These are phyloP conservation scores for Selaginella moellendorffii DNA, from an alignment of 75 land plant genomes.

Conservation along the genomic window DNA sequence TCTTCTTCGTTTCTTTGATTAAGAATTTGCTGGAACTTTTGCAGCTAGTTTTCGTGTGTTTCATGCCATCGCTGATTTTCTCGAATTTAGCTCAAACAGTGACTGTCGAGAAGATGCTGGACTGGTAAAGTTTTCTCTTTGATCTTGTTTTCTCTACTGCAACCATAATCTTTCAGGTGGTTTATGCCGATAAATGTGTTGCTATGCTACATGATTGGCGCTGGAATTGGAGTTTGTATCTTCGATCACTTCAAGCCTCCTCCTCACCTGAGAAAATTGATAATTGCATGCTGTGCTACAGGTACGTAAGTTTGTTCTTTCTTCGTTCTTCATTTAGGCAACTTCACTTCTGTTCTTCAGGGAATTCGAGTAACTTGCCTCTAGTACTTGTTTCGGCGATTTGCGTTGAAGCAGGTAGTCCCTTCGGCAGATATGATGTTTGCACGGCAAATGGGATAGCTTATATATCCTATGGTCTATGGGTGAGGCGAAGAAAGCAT, in stretches of 20 bases:
- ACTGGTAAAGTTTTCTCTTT: slow-evolving; percentile 32
- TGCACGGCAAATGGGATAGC: slow-evolving; percentile 43
- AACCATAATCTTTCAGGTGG: slow-evolving; percentile 37
- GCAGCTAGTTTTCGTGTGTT: slow-evolving; percentile 51
- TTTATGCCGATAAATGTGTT: slow-evolving; percentile 66
- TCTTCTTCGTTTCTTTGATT: too few relatives aligned
- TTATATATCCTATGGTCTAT: slow-evolving; percentile 75
- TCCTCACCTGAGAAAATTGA: slow-evolving; percentile 34
- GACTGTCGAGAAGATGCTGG: slow-evolving; percentile 47
- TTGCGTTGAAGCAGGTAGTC: slow-evolving; percentile 51
- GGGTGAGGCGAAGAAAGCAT: slow-evolving; percentile 28
- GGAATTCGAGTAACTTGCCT: slow-evolving; percentile 63
- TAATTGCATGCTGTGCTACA: slow-evolving; percentile 50
- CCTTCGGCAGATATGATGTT: slow-evolving; percentile 35
- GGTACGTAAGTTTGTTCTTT: slow-evolving; percentile 19
- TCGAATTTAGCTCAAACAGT: slow-evolving; percentile 54
- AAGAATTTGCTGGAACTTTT: too few relatives aligned
- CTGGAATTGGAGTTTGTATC: slow-evolving; percentile 37
- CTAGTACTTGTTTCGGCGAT: slow-evolving; percentile 54
- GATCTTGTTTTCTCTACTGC: not conserved
- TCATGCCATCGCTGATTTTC: slow-evolving; percentile 61
- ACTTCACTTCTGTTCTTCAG: slow-evolving; percentile 13
- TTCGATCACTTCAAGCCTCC: slow-evolving; percentile 41
- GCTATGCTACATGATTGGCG: slow-evolving; percentile 43
- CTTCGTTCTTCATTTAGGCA: not conserved